phyloP scores from a whole-genome alignment of 352 stramenopile species.

The Pythium vanterpoolii region DNA sequence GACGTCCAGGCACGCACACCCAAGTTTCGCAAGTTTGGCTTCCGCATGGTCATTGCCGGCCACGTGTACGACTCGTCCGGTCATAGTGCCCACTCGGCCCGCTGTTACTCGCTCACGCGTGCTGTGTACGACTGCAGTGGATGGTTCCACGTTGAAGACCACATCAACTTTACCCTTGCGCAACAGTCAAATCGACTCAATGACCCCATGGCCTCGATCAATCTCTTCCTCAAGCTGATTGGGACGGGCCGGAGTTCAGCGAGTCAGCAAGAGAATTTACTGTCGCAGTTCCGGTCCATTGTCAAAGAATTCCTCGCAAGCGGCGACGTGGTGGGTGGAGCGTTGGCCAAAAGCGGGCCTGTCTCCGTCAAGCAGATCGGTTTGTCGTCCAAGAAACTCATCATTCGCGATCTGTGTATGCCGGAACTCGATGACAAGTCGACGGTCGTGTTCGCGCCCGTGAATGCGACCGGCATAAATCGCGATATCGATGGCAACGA shows the following conservation, averaged over 20 bases:
- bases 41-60: conserved; percentile 88
- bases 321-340: conserved; percentile 7
- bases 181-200: conserved; percentile 76
- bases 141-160: conserved; percentile 86
- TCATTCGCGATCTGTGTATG: conserved; percentile 74
- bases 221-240: conserved; percentile 84
- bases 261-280: conserved; percentile 75
- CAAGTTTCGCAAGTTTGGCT: conserved; percentile 87
- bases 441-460: conserved; percentile 74
- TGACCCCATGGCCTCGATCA: conserved; percentile 80
- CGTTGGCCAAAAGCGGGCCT: conserved; percentile 29
- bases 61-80: conserved; percentile 78
- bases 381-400: conserved; percentile 38
- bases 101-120: conserved; percentile 74
- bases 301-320: conserved; percentile 72
- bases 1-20: conserved; percentile 62
- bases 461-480: conserved; percentile 69
- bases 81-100: conserved; percentile 69
- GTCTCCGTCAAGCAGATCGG: conserved; percentile 24
- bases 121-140: conserved; percentile 79
- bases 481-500: conserved; percentile 66
- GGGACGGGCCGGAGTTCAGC: conserved; percentile 77
- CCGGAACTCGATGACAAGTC: conserved; percentile 81
- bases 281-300: conserved; percentile 82
- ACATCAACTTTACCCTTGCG: conserved; percentile 86